Evolutionary conservation across 306 rosid species (phyloP).

Genomic region (Abrus pulchellus): DNA sequence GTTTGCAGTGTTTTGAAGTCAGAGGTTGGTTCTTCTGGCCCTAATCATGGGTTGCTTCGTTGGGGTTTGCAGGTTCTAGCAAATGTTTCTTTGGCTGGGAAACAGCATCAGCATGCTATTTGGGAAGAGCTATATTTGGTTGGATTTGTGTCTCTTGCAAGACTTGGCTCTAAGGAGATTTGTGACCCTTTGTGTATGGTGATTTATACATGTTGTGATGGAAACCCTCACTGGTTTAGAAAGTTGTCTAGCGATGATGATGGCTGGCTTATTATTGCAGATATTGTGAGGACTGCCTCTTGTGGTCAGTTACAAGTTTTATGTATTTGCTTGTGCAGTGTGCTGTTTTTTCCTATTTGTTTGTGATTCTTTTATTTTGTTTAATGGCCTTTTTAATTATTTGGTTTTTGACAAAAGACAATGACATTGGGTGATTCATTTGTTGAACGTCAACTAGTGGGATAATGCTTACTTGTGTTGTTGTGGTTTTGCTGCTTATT

Average conservation of each 20-base stretch:
- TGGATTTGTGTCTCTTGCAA: slow-evolving; percentile 61
- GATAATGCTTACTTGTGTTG: too few species aligned
- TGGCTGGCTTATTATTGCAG: too few species aligned
- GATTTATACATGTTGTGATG: slow-evolving; percentile 61
- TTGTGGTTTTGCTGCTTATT: too few species aligned
- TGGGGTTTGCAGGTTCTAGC: slow-evolving; percentile 82
- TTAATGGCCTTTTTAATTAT: too few species aligned
- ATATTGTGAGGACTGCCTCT: too few species aligned
- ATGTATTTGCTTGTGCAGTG: too few species aligned
- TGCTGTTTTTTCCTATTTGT: too few species aligned
- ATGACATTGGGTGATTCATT: too few species aligned
- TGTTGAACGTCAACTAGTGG: too few species aligned
- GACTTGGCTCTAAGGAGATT: slow-evolving; percentile 55
- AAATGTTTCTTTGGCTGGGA: slow-evolving; percentile 81
- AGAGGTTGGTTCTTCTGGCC: slow-evolving; percentile 33
- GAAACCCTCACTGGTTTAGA: slow-evolving; percentile 54
- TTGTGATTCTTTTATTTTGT: too few species aligned
- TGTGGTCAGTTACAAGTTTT: too few species aligned
- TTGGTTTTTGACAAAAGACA: too few species aligned
- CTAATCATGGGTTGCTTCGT: slow-evolving; percentile 52
- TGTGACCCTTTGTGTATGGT: slow-evolving; percentile 79
- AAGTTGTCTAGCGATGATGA: slow-evolving; percentile 50
- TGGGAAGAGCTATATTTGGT: slow-evolving; percentile 63
- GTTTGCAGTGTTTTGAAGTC: slow-evolving; percentile 56
- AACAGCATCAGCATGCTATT: slow-evolving; percentile 64